A percentile compares a stretch with the other conserved stretches of the same genome.
Evolutionary conservation across 179 eudicot genomes (phyloP).

Genomic region (Sideroxylon spinosum): DNA sequence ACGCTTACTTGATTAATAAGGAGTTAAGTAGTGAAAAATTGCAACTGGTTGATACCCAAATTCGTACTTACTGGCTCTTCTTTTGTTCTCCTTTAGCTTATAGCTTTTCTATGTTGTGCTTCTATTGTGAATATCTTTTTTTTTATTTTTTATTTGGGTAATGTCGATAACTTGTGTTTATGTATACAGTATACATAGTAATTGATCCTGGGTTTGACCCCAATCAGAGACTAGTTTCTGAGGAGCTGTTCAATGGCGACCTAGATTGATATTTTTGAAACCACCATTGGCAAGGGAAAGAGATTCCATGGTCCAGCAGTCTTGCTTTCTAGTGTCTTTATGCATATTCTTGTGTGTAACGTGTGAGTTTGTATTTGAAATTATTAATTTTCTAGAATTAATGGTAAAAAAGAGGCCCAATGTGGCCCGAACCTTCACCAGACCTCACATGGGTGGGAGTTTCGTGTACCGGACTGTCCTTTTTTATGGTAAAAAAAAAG

Average conservation of each 20-base stretch:
- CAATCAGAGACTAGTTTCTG: slow-evolving; percentile 28
- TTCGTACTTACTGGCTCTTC: neutral
- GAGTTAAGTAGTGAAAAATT: neutral
- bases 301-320: slow-evolving; percentile 57
- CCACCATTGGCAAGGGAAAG: slow-evolving; percentile 73
- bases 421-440: too few relatives aligned
- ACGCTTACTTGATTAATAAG: neutral
- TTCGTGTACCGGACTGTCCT: too few relatives aligned
- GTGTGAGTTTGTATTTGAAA: neutral
- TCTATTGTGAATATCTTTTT: too few relatives aligned
- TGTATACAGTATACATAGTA: neutral
- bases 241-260: slow-evolving; percentile 78
- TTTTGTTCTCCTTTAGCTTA: neutral
- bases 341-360: neutral
- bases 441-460: too few relatives aligned
- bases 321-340: neutral
- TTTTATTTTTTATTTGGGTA: too few relatives aligned
- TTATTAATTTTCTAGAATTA: neutral
- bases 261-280: slow-evolving; percentile 69
- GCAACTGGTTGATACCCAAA: neutral
- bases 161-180: neutral
- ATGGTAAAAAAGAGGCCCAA: too few relatives aligned
- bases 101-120: neutral
- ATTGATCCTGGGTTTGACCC: slow-evolving; percentile 40
- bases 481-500: too few relatives aligned